Base-by-base conservation (phyloP, 805 yeast genomes). In the Cyberlindnera japonica region DNA sequence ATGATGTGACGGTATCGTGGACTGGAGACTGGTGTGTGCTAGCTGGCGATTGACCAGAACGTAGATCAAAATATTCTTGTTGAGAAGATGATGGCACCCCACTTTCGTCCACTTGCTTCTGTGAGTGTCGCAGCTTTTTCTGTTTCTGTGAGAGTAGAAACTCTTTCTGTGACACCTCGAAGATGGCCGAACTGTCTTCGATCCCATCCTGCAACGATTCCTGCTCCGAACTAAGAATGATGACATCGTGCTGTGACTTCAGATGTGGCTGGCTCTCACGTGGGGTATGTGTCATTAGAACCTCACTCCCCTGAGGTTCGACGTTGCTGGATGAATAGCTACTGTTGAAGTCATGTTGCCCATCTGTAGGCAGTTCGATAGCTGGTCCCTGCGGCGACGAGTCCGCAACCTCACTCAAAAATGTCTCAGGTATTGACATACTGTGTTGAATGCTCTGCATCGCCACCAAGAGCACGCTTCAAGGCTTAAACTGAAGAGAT, bases 321-420 rank as follows among this genome's bases (percentile, higher is more conserved):
- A 32, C 9, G 9, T 23, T 10, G 18, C 29, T 27, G 10, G 22
- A 22, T 3, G 47, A 33, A 26, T 38, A 35, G 14, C 34, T 13
- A 19, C 29, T 38, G 14, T 33, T 24, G 2, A 36, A 30, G 9
- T 37, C 39, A 29, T 38, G 35, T 13, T 40, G 44, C 3, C 44
- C 42, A 22, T 50, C 54, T 10, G 42, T 38, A 18, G 45, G 29
- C 14, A 49, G 27, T 8, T 40, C 53, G 3, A 49, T 45, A 6
- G 40, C 25, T 4, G 53, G 44, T 7, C 48, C 55, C 26, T 43
- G 49, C 17, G 55, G 55, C 4, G 49, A 43, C 5, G 53, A 51
- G 25, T 37, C 44, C n/a, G 45, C 43, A 6, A 42, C 15, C 20
- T 45, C 45, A 17, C 34, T 38, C 12, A 10, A 33, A 11, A 29